A percentile compares a stretch with the other conserved stretches of the same genome.
Evolutionary conservation across 345 rosid species (phyloP).

Genomic region (Citrus australasica): DNA sequence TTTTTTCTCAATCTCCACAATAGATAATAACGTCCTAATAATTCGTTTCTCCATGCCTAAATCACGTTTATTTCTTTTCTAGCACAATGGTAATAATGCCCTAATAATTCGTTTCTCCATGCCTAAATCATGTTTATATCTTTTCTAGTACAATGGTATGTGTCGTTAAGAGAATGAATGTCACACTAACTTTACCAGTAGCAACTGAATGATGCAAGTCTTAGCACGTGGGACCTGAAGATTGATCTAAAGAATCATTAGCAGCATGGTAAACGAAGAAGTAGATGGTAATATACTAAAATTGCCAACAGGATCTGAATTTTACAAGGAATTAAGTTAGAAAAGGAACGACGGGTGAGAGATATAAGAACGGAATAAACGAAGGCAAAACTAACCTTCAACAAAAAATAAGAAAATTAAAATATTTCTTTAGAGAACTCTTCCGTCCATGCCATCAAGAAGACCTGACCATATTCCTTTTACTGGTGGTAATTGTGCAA

Average conservation of each 20-base stretch:
- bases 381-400: background rate
- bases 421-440: conserved; percentile 45
- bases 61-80: background rate
- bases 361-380: background rate
- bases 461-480: conserved; percentile 94
- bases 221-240: background rate
- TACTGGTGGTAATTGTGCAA: conserved; percentile 81
- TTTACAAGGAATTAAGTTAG: background rate
- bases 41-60: background rate
- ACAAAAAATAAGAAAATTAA: conserved; percentile 1
- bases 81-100: background rate
- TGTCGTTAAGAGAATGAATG: background rate
- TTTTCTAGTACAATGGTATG: background rate
- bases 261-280: background rate
- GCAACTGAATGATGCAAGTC: background rate
- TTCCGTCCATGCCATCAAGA: conserved; percentile 92
- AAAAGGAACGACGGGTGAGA: background rate
- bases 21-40: background rate
- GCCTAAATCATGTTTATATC: background rate
- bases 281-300: background rate
- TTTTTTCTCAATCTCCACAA: too few relatives aligned
- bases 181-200: background rate
- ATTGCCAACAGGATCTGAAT: background rate
- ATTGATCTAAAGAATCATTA: background rate
- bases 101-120: background rate